Percentiles rank a stretch among this genome's conserved stretches.
Evolutionary conservation across 2,329 filamentous ascomycete species (phyloP).

Genomic region (Verticillium nubilum): DNA sequence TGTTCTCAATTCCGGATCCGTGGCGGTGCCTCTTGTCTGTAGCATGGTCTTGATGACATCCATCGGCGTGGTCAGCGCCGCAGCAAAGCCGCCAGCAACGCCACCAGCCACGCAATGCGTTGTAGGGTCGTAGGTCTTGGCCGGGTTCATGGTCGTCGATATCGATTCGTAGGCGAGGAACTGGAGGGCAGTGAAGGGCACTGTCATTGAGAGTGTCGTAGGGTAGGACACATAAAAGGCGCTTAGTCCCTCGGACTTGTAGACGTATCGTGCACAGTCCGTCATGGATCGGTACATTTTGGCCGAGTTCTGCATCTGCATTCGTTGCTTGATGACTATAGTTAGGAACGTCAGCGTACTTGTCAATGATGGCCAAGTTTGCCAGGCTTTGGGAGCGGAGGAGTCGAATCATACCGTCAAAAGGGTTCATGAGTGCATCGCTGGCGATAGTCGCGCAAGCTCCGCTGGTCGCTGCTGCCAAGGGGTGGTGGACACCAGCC

Average conservation of each 20-base stretch:
- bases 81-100: constrained; percentile 87
- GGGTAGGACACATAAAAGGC: constrained; percentile 99
- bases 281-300: constrained; percentile 77
- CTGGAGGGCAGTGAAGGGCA: constrained; percentile 94
- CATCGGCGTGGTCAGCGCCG: constrained; percentile 89
- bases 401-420: constrained; percentile 66
- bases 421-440: constrained; percentile 98
- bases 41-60: constrained; percentile 98
- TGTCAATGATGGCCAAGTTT: not conserved
- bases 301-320: constrained; percentile 95
- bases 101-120: constrained; percentile 93
- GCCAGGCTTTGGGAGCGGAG: not conserved
- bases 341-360: not conserved
- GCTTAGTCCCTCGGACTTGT: constrained; percentile 77
- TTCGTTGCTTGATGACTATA: constrained; percentile 95
- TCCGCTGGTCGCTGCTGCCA: constrained; percentile 93
- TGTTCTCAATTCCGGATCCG: constrained; percentile 74
- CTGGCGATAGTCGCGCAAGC: constrained; percentile 94
- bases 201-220: constrained; percentile 96
- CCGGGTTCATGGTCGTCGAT: constrained; percentile 87
- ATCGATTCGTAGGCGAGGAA: constrained; percentile 98
- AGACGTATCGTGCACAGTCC: constrained; percentile 85
- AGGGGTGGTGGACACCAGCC: constrained; percentile 79
- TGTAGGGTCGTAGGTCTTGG: constrained; percentile 79
- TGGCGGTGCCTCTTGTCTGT: constrained; percentile 82